Conservation (phyloP, 192 early-diverging fungal species). For the Spinellus fusiger region DNA sequence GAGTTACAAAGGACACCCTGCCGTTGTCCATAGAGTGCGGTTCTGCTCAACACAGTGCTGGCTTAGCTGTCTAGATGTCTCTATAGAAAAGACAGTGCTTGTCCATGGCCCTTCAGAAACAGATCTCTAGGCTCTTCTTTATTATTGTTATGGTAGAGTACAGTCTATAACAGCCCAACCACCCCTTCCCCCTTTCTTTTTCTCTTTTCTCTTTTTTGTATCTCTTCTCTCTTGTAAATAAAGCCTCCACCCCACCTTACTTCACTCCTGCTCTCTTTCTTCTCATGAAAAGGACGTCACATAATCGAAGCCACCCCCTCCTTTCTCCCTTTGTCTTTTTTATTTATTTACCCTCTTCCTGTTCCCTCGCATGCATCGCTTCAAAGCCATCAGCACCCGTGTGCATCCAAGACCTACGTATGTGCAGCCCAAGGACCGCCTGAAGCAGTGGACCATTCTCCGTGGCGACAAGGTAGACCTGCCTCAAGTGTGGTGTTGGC, state of each 20-base stretch:
- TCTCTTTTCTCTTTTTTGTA: neutral
- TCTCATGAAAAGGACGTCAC: neutral
- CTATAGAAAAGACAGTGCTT: neutral
- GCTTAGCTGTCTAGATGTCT: conserved; percentile 7
- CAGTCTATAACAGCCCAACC: too few species aligned
- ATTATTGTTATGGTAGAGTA: too few species aligned
- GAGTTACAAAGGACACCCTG: conserved; percentile 44
- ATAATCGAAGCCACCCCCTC: neutral
- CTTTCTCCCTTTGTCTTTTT: conserved; percentile 9
- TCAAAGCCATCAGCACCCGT: conserved; percentile 32
- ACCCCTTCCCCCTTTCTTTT: too few species aligned
- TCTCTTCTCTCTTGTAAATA: neutral
- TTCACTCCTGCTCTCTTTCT: too few species aligned
- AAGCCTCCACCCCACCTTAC: too few species aligned
- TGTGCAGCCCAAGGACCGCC: conserved; percentile 31
- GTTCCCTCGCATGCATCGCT: conserved; percentile 35
- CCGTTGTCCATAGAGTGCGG: conserved; percentile 43
- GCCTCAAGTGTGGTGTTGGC: neutral
- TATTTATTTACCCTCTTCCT: neutral
- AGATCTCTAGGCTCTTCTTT: neutral
- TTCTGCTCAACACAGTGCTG: conserved; percentile 44
- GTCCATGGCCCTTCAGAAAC: neutral
- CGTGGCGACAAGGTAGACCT: conserved; percentile 34
- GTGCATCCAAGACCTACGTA: conserved; percentile 16
- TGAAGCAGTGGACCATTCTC: conserved; percentile 30